Evolutionary conservation across 2,329 filamentous ascomycete species (phyloP).

Genomic region (Fusarium fracticaudum): DNA sequence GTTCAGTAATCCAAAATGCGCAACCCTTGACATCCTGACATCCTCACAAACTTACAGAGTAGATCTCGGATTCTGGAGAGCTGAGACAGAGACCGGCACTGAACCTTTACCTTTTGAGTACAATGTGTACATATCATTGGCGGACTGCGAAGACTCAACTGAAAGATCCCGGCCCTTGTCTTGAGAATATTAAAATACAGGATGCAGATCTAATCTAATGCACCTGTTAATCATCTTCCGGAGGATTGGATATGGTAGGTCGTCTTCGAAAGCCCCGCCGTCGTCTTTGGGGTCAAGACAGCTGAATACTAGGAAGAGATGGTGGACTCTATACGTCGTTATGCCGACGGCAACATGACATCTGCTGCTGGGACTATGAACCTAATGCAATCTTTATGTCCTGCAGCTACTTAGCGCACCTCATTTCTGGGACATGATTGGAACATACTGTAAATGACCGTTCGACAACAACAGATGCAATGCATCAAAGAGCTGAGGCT

Average conservation of each 20-base stretch:
- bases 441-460: neutral
- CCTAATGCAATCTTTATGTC: constrained; percentile 38
- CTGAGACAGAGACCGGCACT: constrained; percentile 7
- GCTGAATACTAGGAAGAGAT: neutral
- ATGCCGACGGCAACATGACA: constrained; percentile 11
- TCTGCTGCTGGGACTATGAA: neutral
- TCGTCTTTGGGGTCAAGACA: neutral
- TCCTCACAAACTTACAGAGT: neutral
- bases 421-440: neutral
- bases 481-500: neutral
- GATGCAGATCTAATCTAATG: constrained; percentile 18
- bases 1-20: constrained; percentile 26
- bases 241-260: constrained; percentile 7
- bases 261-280: constrained; percentile 10
- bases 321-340: neutral
- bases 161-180: neutral
- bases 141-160: neutral
- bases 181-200: constrained; percentile 1
- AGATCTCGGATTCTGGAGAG: constrained; percentile 4
- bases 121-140: constrained; percentile 1
- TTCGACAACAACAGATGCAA: neutral
- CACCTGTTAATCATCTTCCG: constrained; percentile 11
- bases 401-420: constrained; percentile 29
- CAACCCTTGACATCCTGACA: constrained; percentile 7
- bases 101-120: neutral